These are phyloP conservation scores for Pseudopyrenochaeta lycopersici DNA, from an alignment of 2,329 filamentous ascomycete species.

Conservation along the genomic window DNA sequence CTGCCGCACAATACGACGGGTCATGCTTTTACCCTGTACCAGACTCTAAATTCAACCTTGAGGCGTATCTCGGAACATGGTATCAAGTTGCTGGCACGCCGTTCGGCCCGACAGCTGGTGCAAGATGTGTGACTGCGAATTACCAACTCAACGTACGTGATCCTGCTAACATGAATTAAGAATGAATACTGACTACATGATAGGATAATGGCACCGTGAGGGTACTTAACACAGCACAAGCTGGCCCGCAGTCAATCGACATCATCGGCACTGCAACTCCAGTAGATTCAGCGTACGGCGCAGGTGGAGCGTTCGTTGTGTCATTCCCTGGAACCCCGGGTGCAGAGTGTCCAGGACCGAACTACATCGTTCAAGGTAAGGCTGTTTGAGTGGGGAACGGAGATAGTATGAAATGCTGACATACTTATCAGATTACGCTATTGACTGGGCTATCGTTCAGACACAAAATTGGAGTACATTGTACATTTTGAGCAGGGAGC, in stretches of 20 bases:
- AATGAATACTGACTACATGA: neutral
- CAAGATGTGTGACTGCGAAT: slow-evolving; percentile 32
- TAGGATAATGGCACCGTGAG: slow-evolving; percentile 34
- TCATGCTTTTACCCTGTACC: slow-evolving; percentile 40
- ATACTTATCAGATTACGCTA: slow-evolving; percentile 23
- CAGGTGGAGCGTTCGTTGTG: slow-evolving; percentile 33
- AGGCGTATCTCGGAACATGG: slow-evolving; percentile 39
- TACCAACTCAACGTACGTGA: slow-evolving; percentile 32
- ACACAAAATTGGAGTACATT: slow-evolving; percentile 39
- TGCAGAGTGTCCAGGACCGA: slow-evolving; percentile 32
- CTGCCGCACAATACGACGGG: slow-evolving; percentile 34
- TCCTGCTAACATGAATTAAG: neutral
- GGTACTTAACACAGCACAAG: slow-evolving; percentile 33
- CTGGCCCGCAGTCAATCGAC: slow-evolving; percentile 19
- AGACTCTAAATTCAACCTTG: slow-evolving; percentile 33
- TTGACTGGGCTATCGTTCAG: slow-evolving; percentile 40
- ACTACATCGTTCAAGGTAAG: slow-evolving; percentile 43
- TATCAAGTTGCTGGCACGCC: slow-evolving; percentile 43
- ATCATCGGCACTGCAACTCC: slow-evolving; percentile 35
- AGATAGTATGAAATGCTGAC: slow-evolving; percentile 6
- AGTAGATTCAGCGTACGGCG: slow-evolving; percentile 28
- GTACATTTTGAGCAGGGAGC: slow-evolving; percentile 36
- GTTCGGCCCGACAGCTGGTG: slow-evolving; percentile 36
- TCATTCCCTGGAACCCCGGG: slow-evolving; percentile 28
- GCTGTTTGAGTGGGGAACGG: no score